A percentile compares a stretch with the other conserved stretches of the same genome.
phyloP scores from a whole-genome alignment of 305 asterid species.

The Fraxinus xanthoxyloides region DNA sequence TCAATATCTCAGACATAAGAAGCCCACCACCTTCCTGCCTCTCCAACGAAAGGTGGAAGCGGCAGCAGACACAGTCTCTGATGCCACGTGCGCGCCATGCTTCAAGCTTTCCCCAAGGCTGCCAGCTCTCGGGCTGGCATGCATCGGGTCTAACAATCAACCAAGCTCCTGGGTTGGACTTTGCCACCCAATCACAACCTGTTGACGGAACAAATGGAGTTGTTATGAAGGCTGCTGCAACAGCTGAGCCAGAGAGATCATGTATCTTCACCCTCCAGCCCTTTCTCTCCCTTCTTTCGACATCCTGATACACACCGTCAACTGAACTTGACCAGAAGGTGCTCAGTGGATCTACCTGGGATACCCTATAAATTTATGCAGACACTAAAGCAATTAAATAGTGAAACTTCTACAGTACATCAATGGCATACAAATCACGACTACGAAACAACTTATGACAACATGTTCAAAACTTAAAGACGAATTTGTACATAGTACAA shows the following conservation, averaged over 20 bases:
- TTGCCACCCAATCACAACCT: conserved; percentile 92
- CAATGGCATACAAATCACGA: neutral
- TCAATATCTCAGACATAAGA: conserved; percentile 65
- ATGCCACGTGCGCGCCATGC: conserved; percentile 91
- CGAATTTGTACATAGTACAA: neutral
- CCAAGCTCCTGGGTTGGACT: conserved; percentile 98
- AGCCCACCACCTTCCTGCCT: conserved; percentile 70
- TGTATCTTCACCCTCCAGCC: conserved; percentile 95
- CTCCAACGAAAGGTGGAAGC: conserved; percentile 72
- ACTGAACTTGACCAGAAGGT: conserved; percentile 54
- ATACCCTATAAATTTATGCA: conserved; percentile 45
- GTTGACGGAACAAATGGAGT: conserved; percentile 91
- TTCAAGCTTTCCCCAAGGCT: conserved; percentile 97
- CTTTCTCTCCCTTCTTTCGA: conserved; percentile 74
- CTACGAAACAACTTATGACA: neutral
- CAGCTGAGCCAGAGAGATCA: conserved; percentile 89
- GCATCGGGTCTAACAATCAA: conserved; percentile 80
- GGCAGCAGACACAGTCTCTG: conserved; percentile 68
- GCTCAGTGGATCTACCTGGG: conserved; percentile 66
- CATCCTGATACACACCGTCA: conserved; percentile 61
- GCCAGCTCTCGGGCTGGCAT: conserved; percentile 78
- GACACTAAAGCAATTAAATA: neutral
- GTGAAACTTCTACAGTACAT: neutral
- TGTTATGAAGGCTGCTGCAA: conserved; percentile 89
- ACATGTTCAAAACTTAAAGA: neutral